Percentiles rank a stretch among this genome's conserved stretches.
Evolutionary conservation across 129 eudicot genomes (phyloP).

Genomic region (sunflower (Helianthus annuus)): DNA sequence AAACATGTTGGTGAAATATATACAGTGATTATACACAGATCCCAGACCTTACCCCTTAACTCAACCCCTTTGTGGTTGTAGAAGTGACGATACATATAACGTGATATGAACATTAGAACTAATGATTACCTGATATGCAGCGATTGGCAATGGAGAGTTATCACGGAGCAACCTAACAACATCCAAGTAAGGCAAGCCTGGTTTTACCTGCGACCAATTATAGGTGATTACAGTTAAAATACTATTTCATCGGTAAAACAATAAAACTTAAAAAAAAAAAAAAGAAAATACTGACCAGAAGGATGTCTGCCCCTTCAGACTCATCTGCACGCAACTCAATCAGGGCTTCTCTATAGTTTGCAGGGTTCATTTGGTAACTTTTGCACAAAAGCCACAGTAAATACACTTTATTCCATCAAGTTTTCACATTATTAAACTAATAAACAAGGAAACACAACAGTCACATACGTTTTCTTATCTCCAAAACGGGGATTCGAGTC

Average conservation of each 20-base stretch:
- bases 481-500: conserved; percentile 99
- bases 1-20: background rate
- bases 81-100: background rate
- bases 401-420: conserved; percentile 13
- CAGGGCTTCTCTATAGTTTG: conserved; percentile 94
- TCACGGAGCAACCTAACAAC: conserved; percentile 82
- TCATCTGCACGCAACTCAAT: conserved; percentile 79
- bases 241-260: background rate
- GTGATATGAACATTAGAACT: background rate
- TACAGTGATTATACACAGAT: background rate
- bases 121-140: conserved; percentile 87
- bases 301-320: conserved; percentile 99
- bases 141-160: conserved; percentile 90
- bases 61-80: too few relatives aligned
- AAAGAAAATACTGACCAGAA: conserved; percentile 57
- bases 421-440: background rate
- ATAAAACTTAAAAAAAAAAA: background rate
- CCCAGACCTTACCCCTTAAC: background rate
- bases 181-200: conserved; percentile 95
- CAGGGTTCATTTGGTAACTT: conserved; percentile 99
- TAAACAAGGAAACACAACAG: conserved; percentile 14
- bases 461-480: conserved; percentile 89
- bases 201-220: conserved; percentile 66
- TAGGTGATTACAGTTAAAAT: background rate
- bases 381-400: conserved; percentile 16